Conservation (phyloP, 306 rosid species). For the apple (Malus domestica) region ASM211411v1 NC_041791.1:4039501-4040000, state of each 20-base stretch:
- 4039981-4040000: conserved; percentile 1
- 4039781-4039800: no score
- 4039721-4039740: conserved; percentile 11
- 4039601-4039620: conserved; percentile 17
- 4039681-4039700: conserved; percentile 23
- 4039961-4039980: not conserved
- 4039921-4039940: not conserved
- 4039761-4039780: not conserved
- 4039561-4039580: not conserved
- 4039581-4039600: conserved; percentile 10
- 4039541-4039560: not conserved
- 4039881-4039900: no score
- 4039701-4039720: conserved; percentile 37
- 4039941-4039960: not conserved
- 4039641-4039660: conserved; percentile 19
- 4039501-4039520: not conserved
- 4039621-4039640: conserved; percentile 22
- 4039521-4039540: not conserved
- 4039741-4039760: not conserved
- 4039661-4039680: conserved; percentile 9
- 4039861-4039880: not conserved
- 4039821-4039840: no score
- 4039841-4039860: no score
- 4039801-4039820: no score
- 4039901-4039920: no score